These are phyloP conservation scores for Paramecium octaurelia DNA, from an alignment of 73 alveolate species.

Conservation along the genomic window DNA sequence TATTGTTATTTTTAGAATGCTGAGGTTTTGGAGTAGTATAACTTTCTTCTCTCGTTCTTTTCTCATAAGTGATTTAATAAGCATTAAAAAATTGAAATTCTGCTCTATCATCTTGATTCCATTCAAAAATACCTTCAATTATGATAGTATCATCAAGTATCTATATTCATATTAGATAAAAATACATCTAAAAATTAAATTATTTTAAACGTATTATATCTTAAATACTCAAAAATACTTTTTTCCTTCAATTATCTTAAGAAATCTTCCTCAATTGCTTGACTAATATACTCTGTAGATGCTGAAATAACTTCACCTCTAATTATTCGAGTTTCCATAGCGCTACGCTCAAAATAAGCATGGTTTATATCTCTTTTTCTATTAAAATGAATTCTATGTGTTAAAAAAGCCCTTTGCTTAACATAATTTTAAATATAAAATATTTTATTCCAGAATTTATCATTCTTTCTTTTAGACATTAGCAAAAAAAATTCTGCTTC, in stretches of 20 bases:
- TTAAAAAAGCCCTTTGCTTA: background rate
- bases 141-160: background rate
- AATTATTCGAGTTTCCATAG: background rate
- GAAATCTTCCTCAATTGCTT: background rate
- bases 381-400: background rate
- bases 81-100: background rate
- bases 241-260: background rate
- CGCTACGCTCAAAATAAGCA: background rate
- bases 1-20: background rate
- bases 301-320: background rate
- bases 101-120: background rate
- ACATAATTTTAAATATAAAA: background rate
- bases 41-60: background rate
- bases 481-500: background rate
- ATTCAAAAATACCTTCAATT: background rate
- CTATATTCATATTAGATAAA: background rate
- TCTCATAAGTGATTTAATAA: background rate
- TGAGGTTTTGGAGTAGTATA: background rate
- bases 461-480: background rate
- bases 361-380: background rate
- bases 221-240: background rate
- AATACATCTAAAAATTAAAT: background rate
- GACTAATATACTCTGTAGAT: background rate
- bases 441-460: background rate
- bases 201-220: background rate